Base-by-base conservation (phyloP, 768 basidiomycete genomes). In the Leccinum longicurvipes region DNA sequence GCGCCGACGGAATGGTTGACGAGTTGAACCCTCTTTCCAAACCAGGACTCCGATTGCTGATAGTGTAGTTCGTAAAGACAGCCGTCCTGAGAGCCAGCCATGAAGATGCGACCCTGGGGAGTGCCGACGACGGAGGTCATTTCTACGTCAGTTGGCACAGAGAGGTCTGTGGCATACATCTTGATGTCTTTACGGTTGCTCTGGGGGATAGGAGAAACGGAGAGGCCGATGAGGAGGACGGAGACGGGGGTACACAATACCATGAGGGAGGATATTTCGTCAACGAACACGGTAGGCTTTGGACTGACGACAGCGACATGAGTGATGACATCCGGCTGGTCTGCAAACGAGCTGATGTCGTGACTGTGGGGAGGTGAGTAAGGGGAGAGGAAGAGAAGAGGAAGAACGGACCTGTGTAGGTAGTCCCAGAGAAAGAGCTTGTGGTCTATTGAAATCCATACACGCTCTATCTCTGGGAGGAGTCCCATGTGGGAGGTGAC, bases 341-440 rank as follows among this genome's bases (percentile, higher is more conserved):
- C 93, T 31, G 89, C 85, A 67, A 90, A 96, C n/a, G 91, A 91
- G 60, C 82, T 87, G 61, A 97, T 86, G 69, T 94, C 92, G 71
- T 90, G 86, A n/a, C 93, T 89, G 60, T 44, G 54, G 55, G 42
- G 50, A 15, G 50, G 45, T 54, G 59, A 61, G 41, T 14, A 53
- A 53, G 49, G 24, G 50, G 11, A 3, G 11, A 3, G 23, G 3
- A 53, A 31, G 28, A 11, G 54, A 41, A 51, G 23, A 42, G 50
- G 12, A 46, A 15, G 24, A 41, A 76, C 88, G 54, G 62, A 96
- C 95, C 93, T 92, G 62, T 96, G 91, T 32, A 86, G 76, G 69
- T 97, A 99, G 72, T 99, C 93, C 97, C 97, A 98, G 23, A 99
- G 76, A 65, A 97, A 91, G 31, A 99, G 77, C 63, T 92, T 91